phyloP scores from a whole-genome alignment of 805 yeast species.

The Kazachstania viticola region DNA sequence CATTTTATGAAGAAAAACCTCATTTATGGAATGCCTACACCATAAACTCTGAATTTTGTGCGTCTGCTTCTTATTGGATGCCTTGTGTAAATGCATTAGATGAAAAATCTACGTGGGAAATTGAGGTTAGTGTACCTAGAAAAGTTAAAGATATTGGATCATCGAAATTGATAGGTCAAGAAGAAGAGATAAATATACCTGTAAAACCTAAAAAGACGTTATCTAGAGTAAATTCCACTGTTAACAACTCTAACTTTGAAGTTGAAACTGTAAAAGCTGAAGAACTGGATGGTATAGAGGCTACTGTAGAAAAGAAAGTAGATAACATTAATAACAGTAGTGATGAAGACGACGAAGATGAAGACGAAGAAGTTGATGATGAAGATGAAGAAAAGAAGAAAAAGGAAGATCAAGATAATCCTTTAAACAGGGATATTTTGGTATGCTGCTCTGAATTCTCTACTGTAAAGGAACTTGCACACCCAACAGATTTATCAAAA shows the following conservation, averaged over 20 bases:
- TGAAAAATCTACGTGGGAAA: conserved; percentile 86
- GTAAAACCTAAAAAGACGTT: conserved; percentile 6
- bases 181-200: conserved; percentile 1
- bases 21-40: conserved; percentile 79
- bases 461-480: conserved; percentile 59
- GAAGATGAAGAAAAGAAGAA: conserved; percentile 23
- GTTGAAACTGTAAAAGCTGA: conserved; percentile 26
- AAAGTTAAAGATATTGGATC: conserved; percentile 58
- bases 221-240: background rate
- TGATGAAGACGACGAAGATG: conserved; percentile 12
- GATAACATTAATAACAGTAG: background rate
- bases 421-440: conserved; percentile 35
- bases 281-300: conserved; percentile 16
- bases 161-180: conserved; percentile 27
- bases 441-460: conserved; percentile 65
- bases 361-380: conserved; percentile 24
- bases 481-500: conserved; percentile 61
- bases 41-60: conserved; percentile 60
- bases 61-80: conserved; percentile 91
- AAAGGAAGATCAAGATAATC: conserved; percentile 16
- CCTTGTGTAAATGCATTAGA: conserved; percentile 87
- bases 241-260: conserved; percentile 14
- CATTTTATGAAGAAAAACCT: conserved; percentile 28
- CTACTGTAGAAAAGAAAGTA: background rate
- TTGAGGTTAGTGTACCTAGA: conserved; percentile 76